Base-by-base conservation (phyloP, 2,329 filamentous ascomycete genomes). In the Huntiella bhutanensis region DNA sequence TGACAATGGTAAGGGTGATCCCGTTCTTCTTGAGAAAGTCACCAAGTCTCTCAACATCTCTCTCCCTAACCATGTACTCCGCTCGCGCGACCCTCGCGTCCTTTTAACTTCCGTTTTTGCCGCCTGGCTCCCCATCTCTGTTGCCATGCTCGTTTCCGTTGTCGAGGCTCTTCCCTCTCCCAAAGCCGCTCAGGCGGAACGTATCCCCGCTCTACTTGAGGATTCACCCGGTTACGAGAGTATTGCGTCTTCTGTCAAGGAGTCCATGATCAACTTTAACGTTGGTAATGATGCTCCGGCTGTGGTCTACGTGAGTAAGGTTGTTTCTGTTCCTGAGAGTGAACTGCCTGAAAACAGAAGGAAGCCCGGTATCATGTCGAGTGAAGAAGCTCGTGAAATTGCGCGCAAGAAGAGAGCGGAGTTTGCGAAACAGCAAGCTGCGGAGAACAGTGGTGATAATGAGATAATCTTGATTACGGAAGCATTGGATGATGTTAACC, bases 231-330 rank as follows among this genome's bases (percentile, higher is more conserved):
- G 85, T 1, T 70, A 78, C 3, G 71, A 75, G 2, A 69, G 75
- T 54, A 77, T 96, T 40, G 76, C 82, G 45, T 63, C 72, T 1
- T 64, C 68, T 5, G 65, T 96, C 46, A 80, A 76, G 54, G 68
- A 81, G n/a, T 84, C 88, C 4, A 88, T 96, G 78, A 64, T 82
- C 2, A 69, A 77, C 0, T 95, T 93, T 58, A 82, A 82, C 56
- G 74, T 74, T 3, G 70, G 69, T 0, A 68, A 73, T 35, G 69
- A 77, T 0, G 80, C 82, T 48, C 87, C 88, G 0, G 77, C 93
- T 0, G 84, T 98, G 1, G 88, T 84, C 6, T 98, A 94, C 53
- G 83, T 98, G 51, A 96, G 88, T 64, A 98, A 98, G 60, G 95
- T 98, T 86, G 83, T 96, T 1, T 91, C 91, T 0, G 71, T 98